Evolutionary conservation across 805 yeast species (phyloP).

Genomic region (Zygosaccharomyces siamensis): DNA sequence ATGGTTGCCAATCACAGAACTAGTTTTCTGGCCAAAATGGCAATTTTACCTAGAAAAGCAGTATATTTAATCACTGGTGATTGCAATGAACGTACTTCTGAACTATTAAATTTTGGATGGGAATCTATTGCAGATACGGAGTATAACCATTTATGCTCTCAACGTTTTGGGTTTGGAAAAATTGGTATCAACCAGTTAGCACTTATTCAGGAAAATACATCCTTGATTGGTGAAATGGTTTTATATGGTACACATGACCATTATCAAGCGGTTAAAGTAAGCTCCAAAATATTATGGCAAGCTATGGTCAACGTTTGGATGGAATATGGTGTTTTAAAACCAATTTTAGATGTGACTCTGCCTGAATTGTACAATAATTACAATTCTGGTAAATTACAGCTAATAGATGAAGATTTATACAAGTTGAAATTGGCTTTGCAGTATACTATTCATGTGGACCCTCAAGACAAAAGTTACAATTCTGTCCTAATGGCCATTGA

Average conservation of each 20-base stretch:
- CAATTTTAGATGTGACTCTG: slow-evolving; percentile 17
- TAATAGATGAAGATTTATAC: slow-evolving; percentile 26
- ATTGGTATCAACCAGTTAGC: slow-evolving; percentile 71
- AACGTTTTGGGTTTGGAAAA: slow-evolving; percentile 53
- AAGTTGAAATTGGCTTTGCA: slow-evolving; percentile 19
- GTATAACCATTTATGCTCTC: slow-evolving; percentile 44
- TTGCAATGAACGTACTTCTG: slow-evolving; percentile 55
- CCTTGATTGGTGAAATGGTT: slow-evolving; percentile 59
- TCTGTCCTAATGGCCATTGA: slow-evolving; percentile 48
- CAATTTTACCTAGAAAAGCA: slow-evolving; percentile 69
- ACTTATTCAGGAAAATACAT: slow-evolving; percentile 52
- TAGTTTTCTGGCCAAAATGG: slow-evolving; percentile 61
- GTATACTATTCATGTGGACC: slow-evolving; percentile 31
- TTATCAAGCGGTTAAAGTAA: slow-evolving; percentile 52
- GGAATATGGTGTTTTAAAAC: slow-evolving; percentile 16
- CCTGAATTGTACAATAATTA: slow-evolving; percentile 30
- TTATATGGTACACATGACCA: slow-evolving; percentile 66
- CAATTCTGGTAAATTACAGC: slow-evolving; percentile 21
- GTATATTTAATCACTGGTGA: slow-evolving; percentile 59
- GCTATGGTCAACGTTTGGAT: slow-evolving; percentile 38
- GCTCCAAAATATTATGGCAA: slow-evolving; percentile 67
- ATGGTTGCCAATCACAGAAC: slow-evolving; percentile 62
- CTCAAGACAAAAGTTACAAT: slow-evolving; percentile 58
- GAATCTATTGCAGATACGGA: slow-evolving; percentile 63
- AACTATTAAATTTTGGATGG: slow-evolving; percentile 62